Conservation (phyloP, 2,329 filamentous ascomycete species). For the Fragosphaeria purpurea region DNA sequence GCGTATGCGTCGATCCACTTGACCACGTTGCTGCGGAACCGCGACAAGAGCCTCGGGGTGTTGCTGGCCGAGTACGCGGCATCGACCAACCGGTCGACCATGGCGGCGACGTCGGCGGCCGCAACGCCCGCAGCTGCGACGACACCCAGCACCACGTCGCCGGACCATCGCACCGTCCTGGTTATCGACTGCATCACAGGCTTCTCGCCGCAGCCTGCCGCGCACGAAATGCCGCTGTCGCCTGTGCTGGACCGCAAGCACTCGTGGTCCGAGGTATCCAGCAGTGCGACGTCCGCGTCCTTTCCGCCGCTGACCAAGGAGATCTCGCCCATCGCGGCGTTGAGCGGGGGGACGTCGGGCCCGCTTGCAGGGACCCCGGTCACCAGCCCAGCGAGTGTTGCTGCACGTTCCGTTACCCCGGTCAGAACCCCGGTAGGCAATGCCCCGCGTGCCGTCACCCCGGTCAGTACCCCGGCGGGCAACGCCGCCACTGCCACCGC, state of each 20-base stretch:
- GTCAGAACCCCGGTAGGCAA: not conserved
- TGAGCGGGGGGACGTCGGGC: constrained; percentile 1
- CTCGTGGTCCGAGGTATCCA: not conserved
- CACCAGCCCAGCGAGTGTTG: not conserved
- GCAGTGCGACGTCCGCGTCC: constrained; percentile 6
- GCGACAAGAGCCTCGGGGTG: constrained; percentile 35
- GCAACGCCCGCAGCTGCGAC: constrained; percentile 16
- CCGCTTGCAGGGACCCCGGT: not conserved
- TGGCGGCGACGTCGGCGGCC: constrained; percentile 20
- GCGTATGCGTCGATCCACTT: constrained; percentile 51
- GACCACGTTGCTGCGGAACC: constrained; percentile 41
- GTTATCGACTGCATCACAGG: constrained; percentile 56
- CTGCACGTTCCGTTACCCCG: not conserved
- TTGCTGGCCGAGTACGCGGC: constrained; percentile 29
- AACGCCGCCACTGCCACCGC: not conserved
- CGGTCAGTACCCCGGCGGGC: not conserved
- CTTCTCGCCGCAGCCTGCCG: constrained; percentile 31
- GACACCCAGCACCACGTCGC: not conserved
- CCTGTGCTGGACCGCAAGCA: constrained; percentile 32
- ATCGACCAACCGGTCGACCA: constrained; percentile 22
- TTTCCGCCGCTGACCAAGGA: constrained; percentile 12
- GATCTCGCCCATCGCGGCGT: constrained; percentile 10
- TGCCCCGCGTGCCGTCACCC: not conserved
- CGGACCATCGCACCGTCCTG: constrained; percentile 30
- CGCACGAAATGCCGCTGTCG: constrained; percentile 38